Conservation (phyloP, 116 monocot species). For the Zostera marina region DNA sequence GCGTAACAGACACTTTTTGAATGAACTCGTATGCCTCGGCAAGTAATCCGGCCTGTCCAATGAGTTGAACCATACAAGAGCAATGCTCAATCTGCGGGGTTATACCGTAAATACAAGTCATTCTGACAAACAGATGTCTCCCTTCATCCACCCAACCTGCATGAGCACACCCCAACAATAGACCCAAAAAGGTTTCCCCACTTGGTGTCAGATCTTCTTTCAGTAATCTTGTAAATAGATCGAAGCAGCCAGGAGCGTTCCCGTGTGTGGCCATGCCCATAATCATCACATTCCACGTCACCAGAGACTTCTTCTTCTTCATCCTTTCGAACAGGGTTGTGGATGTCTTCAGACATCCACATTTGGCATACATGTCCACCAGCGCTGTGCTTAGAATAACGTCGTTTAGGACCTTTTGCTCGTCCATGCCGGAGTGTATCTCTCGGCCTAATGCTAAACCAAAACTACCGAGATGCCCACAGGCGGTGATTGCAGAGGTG, state of each 20-base stretch:
- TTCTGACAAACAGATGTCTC: constrained; percentile 1
- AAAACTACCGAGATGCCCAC: constrained; percentile 8
- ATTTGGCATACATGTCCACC: constrained; percentile 30
- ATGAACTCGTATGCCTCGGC: constrained; percentile 3
- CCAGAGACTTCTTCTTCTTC: neutral
- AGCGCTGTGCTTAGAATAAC: constrained; percentile 15
- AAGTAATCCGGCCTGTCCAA: constrained; percentile 30
- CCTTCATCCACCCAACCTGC: constrained; percentile 11
- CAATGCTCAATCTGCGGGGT: constrained; percentile 16
- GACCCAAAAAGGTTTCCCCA: constrained; percentile 4
- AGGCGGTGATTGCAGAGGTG: constrained; percentile 4
- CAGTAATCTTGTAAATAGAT: constrained; percentile 11
- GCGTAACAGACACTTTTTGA: neutral
- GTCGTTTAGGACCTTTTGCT: constrained; percentile 4
- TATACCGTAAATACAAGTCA: constrained; percentile 9
- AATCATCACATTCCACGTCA: constrained; percentile 32
- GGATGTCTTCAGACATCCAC: constrained; percentile 19
- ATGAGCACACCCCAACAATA: constrained; percentile 13
- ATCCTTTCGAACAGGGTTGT: constrained; percentile 6
- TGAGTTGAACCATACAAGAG: constrained; percentile 39
- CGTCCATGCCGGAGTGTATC: constrained; percentile 4
- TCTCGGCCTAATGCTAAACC: constrained; percentile 5
- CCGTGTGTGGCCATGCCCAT: constrained; percentile 29
- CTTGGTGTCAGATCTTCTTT: neutral
- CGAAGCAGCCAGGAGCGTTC: constrained; percentile 29